Evolutionary conservation across 192 early-diverging fungal species (phyloP).

Genomic region (Backusella luteola): DNA sequence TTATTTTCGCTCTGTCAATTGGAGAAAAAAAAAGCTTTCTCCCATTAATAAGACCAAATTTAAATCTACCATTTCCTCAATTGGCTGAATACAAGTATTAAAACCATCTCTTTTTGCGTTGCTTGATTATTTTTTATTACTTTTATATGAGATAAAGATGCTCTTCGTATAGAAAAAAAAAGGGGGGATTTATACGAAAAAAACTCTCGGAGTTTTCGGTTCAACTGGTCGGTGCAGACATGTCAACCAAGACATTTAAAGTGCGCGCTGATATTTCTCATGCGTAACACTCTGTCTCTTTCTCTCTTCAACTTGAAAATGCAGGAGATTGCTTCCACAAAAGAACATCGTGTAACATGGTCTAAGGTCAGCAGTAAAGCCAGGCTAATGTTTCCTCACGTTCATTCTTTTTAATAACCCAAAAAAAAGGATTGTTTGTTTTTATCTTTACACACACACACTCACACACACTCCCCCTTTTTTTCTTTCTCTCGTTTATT

Average conservation of each 20-base stretch:
- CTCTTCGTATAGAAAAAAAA: not conserved
- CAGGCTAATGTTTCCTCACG: not conserved
- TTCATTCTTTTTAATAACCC: not conserved
- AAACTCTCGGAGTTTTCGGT: not conserved
- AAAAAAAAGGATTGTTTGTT: slow-evolving; percentile 3
- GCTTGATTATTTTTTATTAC: too few relatives aligned
- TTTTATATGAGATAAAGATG: too few relatives aligned
- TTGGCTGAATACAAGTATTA: too few relatives aligned
- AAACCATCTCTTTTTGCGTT: too few relatives aligned
- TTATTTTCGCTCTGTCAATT: too few relatives aligned
- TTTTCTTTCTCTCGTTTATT: not conserved
- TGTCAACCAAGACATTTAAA: not conserved
- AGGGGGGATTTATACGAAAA: not conserved
- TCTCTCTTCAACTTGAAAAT: not conserved
- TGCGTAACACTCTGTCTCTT: not conserved
- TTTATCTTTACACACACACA: not conserved
- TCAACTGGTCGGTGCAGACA: not conserved
- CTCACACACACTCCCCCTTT: not conserved
- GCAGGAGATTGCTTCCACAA: not conserved
- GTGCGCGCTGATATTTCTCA: slow-evolving; percentile 6
- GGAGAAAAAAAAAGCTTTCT: too few relatives aligned
- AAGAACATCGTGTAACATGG: not conserved
- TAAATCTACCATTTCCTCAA: too few relatives aligned
- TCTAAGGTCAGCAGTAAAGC: not conserved
- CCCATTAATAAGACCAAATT: too few relatives aligned